Evolutionary conservation across 768 basidiomycete species (phyloP).

Genomic region (Calvatia gigantea): DNA sequence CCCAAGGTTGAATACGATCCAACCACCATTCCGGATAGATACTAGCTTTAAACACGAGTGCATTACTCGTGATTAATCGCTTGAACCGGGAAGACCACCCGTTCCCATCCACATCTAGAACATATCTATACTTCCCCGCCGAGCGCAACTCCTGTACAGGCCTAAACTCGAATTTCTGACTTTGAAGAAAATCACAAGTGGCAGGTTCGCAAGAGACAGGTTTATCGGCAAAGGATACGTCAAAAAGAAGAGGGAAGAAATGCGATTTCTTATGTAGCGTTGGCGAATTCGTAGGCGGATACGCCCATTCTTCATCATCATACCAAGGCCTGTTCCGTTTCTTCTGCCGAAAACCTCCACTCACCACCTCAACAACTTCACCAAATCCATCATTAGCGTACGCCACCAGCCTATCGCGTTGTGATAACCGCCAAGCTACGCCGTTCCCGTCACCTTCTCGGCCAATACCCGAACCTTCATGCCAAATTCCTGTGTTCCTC

Average conservation of each 20-base stretch:
- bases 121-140: slow-evolving; percentile 56
- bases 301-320: no score
- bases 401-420: slow-evolving; percentile 41
- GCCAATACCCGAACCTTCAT: slow-evolving; percentile 18
- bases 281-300: no score
- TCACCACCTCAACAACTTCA: background rate
- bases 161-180: slow-evolving; percentile 46
- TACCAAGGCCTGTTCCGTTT: no score
- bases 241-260: slow-evolving; percentile 43
- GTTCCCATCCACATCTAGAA: slow-evolving; percentile 57
- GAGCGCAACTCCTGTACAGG: slow-evolving; percentile 37
- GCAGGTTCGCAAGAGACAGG: slow-evolving; percentile 36
- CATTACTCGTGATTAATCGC: slow-evolving; percentile 51
- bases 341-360: background rate
- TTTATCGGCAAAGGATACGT: slow-evolving; percentile 50
- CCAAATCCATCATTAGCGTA: slow-evolving; percentile 22
- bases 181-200: slow-evolving; percentile 41
- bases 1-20: slow-evolving; percentile 58
- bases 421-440: slow-evolving; percentile 21
- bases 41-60: slow-evolving; percentile 61
- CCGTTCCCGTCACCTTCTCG: slow-evolving; percentile 36
- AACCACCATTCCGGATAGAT: slow-evolving; percentile 67
- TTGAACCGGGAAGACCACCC: slow-evolving; percentile 66
- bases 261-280: background rate
- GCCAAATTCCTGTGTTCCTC: slow-evolving; percentile 63